Evolutionary conservation across 495 filamentous ascomycete species (phyloP).

Genomic region (Neurospora cerealis): DNA sequence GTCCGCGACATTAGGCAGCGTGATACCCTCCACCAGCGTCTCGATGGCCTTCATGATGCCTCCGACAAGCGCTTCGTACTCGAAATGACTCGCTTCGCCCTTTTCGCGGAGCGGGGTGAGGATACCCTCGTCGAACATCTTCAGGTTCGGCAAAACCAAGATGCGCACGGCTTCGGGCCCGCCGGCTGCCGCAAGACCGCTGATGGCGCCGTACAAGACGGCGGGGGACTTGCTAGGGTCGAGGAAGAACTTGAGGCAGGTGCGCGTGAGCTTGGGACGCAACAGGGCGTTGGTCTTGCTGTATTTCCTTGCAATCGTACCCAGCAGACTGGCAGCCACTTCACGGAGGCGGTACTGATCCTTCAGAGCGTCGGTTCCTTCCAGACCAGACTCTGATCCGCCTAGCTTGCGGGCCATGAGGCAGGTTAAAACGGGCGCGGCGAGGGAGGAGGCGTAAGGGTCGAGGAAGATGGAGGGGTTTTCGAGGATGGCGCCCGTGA

Average conservation of each 20-base stretch:
- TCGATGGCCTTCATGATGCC: slow-evolving; percentile 51
- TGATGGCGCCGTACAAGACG: slow-evolving; percentile 79
- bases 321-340: slow-evolving; percentile 68
- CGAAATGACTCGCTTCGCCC: slow-evolving; percentile 41
- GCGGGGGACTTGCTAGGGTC: slow-evolving; percentile 70
- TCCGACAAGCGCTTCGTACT: slow-evolving; percentile 53
- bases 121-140: slow-evolving; percentile 58
- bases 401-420: slow-evolving; percentile 79
- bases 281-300: slow-evolving; percentile 62
- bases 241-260: slow-evolving; percentile 81
- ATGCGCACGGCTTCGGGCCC: slow-evolving; percentile 70
- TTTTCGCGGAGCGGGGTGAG: slow-evolving; percentile 51
- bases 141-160: slow-evolving; percentile 71
- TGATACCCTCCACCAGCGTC: slow-evolving; percentile 24
- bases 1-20: slow-evolving; percentile 12
- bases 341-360: slow-evolving; percentile 78
- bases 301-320: slow-evolving; percentile 64
- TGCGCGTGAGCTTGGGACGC: slow-evolving; percentile 78
- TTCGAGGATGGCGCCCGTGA: slow-evolving; percentile 69
- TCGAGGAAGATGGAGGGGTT: slow-evolving; percentile 78
- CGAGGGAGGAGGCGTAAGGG: slow-evolving; percentile 78
- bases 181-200: slow-evolving; percentile 63
- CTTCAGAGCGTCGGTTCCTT: slow-evolving; percentile 24
- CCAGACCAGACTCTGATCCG: slow-evolving; percentile 20
- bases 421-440: slow-evolving; percentile 87